Evolutionary conservation across 495 filamentous ascomycete genomes (phyloP).

Genomic region (Cladorrhinum samala): DNA sequence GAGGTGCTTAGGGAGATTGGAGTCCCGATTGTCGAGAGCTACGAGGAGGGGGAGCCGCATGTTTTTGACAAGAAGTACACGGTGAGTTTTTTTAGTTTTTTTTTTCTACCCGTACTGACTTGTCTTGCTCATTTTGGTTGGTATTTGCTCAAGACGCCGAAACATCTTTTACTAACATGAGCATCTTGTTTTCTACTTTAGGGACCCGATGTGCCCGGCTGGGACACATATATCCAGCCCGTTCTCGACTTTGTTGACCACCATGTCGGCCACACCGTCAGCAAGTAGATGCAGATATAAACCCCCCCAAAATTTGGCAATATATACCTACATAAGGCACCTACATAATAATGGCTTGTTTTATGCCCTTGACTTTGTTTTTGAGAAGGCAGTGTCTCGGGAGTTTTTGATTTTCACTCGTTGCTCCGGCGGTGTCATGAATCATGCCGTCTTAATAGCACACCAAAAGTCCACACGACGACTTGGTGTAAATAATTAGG

Average conservation of each 20-base stretch:
- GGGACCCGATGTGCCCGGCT: constrained; percentile 15
- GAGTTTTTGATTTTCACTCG: too few relatives aligned
- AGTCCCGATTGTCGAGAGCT: constrained; percentile 20
- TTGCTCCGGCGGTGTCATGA: too few relatives aligned
- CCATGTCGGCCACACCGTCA: constrained; percentile 5
- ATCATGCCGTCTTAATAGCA: too few relatives aligned
- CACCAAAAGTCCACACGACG: too few relatives aligned
- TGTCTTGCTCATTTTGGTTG: neutral
- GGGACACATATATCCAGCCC: constrained; percentile 22
- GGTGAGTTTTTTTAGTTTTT: constrained; percentile 3
- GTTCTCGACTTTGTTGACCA: constrained; percentile 21
- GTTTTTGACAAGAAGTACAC: constrained; percentile 25
- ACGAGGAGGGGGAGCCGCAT: constrained; percentile 20
- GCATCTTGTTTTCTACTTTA: too few relatives aligned
- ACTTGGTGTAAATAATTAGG: too few relatives aligned
- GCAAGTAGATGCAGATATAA: neutral
- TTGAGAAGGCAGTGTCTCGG: too few relatives aligned
- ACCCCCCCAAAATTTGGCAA: neutral
- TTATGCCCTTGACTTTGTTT: too few relatives aligned
- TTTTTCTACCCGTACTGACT: neutral
- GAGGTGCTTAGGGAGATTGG: constrained; percentile 10
- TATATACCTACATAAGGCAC: too few relatives aligned
- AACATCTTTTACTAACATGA: neutral
- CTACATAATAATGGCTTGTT: too few relatives aligned
- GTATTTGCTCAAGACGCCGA: neutral